Conservation (phyloP, 768 basidiomycete genomes). For the Hericium coralloides region DNA sequence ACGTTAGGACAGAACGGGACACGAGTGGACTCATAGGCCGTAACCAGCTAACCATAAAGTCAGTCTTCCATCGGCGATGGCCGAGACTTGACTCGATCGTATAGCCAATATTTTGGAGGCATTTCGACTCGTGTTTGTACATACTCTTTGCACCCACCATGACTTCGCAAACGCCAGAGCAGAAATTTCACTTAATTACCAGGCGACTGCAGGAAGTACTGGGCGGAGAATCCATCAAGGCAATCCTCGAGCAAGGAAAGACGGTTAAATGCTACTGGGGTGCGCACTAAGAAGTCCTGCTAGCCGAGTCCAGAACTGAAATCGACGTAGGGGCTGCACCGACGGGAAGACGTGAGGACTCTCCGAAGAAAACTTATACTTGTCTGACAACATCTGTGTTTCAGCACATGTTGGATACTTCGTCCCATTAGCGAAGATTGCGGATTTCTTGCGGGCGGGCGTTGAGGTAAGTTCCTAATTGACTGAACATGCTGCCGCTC, state of each 20-base stretch:
- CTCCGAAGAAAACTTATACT: background rate
- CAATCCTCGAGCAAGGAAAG: constrained; percentile 68
- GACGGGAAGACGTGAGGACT: constrained; percentile 79
- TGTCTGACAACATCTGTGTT: background rate
- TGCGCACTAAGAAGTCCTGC: constrained; percentile 26
- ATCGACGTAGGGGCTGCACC: constrained; percentile 68
- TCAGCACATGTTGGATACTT: constrained; percentile 97
- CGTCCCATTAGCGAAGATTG: constrained; percentile 89
- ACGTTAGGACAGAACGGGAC: no score
- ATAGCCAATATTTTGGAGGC: background rate
- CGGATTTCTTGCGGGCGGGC: constrained; percentile 91
- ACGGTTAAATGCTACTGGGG: constrained; percentile 90
- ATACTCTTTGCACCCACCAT: no score
- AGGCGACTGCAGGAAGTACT: constrained; percentile 82
- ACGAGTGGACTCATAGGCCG: no score
- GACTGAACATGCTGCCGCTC: constrained; percentile 9
- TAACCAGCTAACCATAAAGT: no score
- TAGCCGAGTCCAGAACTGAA: background rate
- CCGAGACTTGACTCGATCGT: background rate
- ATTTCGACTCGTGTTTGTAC: no score
- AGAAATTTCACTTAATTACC: constrained; percentile 77
- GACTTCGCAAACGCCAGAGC: constrained; percentile 15
- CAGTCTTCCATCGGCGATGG: background rate
- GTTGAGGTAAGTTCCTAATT: constrained; percentile 51
- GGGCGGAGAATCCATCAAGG: constrained; percentile 75